A percentile compares a stretch with the other conserved stretches of the same genome.
phyloP scores from a whole-genome alignment of 148 eudicot species.

The Arbutus unedo region DNA sequence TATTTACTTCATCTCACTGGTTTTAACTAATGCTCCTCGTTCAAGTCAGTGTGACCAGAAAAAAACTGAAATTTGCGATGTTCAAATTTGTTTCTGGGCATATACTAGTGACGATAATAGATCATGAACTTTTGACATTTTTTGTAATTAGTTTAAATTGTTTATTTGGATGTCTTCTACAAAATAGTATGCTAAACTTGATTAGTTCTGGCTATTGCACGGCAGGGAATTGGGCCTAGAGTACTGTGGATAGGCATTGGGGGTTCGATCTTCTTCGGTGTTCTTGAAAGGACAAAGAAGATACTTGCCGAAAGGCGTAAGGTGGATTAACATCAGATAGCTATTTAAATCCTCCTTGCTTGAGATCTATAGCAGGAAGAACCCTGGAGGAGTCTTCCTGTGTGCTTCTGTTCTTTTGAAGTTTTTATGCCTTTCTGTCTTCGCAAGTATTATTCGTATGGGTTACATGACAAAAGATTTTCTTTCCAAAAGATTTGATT shows the following conservation, averaged over 20 bases:
- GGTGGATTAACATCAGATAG: constrained; percentile 22
- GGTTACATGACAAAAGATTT: background rate
- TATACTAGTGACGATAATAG: background rate
- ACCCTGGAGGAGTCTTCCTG: background rate
- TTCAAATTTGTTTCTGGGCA: background rate
- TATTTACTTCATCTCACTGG: background rate
- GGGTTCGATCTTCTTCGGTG: constrained; percentile 81
- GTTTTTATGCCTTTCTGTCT: background rate
- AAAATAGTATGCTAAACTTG: background rate
- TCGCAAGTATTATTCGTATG: background rate
- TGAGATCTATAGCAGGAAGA: background rate
- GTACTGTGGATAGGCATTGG: constrained; percentile 90
- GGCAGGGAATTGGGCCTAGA: constrained; percentile 85
- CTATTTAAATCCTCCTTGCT: background rate
- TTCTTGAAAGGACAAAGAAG: constrained; percentile 74
- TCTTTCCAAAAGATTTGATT: background rate
- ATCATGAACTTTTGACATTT: background rate
- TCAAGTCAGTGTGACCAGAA: background rate
- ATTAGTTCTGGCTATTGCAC: background rate
- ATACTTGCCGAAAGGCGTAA: constrained; percentile 43
- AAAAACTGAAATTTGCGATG: background rate
- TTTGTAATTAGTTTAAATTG: background rate
- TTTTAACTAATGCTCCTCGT: background rate
- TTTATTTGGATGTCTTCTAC: background rate
- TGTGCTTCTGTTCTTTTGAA: background rate